phyloP scores from a whole-genome alignment of 1,284 basidiomycete genomes.

The Leucoagaricus sp. region DNA sequence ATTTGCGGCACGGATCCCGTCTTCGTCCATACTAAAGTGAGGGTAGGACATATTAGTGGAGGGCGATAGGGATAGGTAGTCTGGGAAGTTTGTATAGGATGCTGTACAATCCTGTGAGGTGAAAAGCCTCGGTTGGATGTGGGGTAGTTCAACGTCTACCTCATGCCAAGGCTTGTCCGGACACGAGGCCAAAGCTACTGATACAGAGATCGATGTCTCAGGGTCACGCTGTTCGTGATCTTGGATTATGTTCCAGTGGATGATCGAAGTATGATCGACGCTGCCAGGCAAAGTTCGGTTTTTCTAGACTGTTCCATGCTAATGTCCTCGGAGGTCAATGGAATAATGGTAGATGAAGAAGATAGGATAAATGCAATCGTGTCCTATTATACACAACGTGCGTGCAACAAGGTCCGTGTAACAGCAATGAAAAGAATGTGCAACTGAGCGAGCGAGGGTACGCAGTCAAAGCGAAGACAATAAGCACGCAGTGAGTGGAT shows the following conservation, averaged over 20 bases:
- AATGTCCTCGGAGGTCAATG: neutral
- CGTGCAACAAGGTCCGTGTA: neutral
- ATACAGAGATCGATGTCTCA: neutral
- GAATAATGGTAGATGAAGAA: neutral
- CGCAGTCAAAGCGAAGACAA: neutral
- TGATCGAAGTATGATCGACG: neutral
- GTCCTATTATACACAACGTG: neutral
- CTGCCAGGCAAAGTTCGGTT: too few relatives aligned
- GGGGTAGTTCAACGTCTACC: neutral
- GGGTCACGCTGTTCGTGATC: neutral
- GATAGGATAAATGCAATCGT: neutral
- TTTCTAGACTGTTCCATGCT: too few relatives aligned
- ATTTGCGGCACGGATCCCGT: neutral
- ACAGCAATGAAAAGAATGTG: neutral
- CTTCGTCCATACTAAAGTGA: neutral
- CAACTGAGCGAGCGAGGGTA: neutral
- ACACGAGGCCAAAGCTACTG: neutral
- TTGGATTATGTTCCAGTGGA: neutral
- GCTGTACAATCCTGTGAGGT: neutral
- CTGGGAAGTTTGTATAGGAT: neutral
- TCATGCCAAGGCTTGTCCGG: neutral
- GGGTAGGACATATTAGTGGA: neutral
- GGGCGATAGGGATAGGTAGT: neutral
- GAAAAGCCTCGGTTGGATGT: neutral
- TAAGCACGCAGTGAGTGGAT: too few relatives aligned